Conservation (phyloP, 768 basidiomycete species). For the Lactarius quietus region DNA sequence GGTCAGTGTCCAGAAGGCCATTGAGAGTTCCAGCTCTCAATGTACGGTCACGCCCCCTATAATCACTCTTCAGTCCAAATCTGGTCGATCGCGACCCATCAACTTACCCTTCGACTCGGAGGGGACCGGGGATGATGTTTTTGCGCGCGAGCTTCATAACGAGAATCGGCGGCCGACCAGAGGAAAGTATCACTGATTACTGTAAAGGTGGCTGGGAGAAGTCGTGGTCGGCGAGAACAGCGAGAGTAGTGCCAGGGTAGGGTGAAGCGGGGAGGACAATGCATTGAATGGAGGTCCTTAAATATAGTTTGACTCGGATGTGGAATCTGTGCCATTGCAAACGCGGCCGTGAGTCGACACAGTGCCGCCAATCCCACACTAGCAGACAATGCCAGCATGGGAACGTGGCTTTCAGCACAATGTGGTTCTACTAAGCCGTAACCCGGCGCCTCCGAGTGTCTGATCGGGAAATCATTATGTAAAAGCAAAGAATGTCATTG, state of each 20-base stretch:
- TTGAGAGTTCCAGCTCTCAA: conserved; percentile 17
- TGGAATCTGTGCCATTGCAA: background rate
- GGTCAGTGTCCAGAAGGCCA: background rate
- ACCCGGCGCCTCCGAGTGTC: background rate
- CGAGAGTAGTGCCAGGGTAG: background rate
- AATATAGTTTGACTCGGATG: conserved; percentile 3
- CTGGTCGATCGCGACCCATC: background rate
- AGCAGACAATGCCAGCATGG: background rate
- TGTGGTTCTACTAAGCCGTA: background rate
- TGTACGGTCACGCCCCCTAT: conserved; percentile 8
- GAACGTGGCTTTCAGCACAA: background rate
- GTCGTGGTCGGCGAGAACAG: background rate
- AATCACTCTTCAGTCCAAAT: background rate
- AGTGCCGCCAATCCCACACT: background rate
- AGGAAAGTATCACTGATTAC: background rate
- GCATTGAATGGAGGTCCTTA: background rate
- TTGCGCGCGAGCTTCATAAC: conserved; percentile 2
- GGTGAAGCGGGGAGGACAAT: background rate
- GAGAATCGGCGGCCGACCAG: background rate
- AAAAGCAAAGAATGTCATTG: background rate
- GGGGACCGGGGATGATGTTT: background rate
- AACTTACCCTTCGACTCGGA: conserved; percentile 9
- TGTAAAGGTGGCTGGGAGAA: background rate
- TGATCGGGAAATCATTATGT: background rate
- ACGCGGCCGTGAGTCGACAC: background rate